These are phyloP conservation scores for Cercospora sp. DNA, from an alignment of 2,329 filamentous ascomycete genomes.

Conservation along the genomic window DNA sequence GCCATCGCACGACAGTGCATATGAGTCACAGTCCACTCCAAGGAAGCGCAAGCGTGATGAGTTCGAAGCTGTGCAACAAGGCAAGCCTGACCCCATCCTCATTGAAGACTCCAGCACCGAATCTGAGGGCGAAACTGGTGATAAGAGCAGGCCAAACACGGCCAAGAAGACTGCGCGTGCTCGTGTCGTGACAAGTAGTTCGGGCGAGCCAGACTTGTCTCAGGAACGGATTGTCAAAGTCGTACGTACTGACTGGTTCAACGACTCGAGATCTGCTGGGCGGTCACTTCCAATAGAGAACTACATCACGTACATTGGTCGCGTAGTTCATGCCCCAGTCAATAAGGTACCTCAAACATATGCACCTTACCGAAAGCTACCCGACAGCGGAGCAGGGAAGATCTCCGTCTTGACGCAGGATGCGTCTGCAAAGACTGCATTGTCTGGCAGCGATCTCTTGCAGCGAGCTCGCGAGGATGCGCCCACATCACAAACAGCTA, in stretches of 20 bases:
- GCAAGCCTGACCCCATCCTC: constrained; percentile 17
- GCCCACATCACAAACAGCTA: constrained; percentile 10
- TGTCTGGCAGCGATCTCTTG: constrained; percentile 41
- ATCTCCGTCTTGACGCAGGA: constrained; percentile 15
- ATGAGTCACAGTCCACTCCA: not conserved
- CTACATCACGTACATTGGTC: constrained; percentile 56
- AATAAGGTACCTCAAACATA: constrained; percentile 18
- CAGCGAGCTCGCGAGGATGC: constrained; percentile 53
- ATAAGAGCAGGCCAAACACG: constrained; percentile 2
- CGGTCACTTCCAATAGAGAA: constrained; percentile 48
- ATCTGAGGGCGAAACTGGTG: constrained; percentile 36
- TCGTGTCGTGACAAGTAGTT: not conserved
- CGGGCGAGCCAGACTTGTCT: not conserved
- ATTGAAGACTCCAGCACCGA: constrained; percentile 40
- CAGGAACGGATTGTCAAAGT: constrained; percentile 48
- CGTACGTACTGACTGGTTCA: constrained; percentile 56
- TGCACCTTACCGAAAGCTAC: constrained; percentile 18
- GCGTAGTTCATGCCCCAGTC: constrained; percentile 43
- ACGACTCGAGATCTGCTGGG: constrained; percentile 48
- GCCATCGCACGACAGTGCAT: not conserved
- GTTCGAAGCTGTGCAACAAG: constrained; percentile 3
- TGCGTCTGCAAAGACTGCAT: constrained; percentile 11
- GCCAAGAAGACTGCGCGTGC: not conserved
- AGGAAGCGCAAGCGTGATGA: constrained; percentile 20
- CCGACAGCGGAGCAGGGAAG: constrained; percentile 9